Percentiles rank a stretch among this genome's conserved stretches.
These are phyloP conservation scores for Syncephalastrum racemosum DNA, from an alignment of 371 early-diverging fungal species.

Conservation along the genomic window DNA sequence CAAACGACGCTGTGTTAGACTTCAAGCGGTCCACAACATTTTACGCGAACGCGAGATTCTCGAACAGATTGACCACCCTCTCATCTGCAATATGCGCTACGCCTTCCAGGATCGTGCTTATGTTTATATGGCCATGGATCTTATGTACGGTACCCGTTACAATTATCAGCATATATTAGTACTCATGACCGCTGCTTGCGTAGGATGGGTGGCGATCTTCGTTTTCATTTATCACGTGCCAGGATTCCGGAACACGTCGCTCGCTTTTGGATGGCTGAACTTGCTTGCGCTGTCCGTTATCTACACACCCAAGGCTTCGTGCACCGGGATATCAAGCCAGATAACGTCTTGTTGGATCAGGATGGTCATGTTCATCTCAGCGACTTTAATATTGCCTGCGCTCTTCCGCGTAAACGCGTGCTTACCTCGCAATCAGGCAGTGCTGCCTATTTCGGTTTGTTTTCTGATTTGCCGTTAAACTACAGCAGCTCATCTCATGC, in stretches of 20 bases:
- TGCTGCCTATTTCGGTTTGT: constrained; percentile 67
- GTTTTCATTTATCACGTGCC: constrained; percentile 67
- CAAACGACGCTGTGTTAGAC: constrained; percentile 67
- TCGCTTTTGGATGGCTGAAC: constrained; percentile 71
- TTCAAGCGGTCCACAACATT: constrained; percentile 67
- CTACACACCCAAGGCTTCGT: constrained; percentile 71
- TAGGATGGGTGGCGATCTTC: constrained; percentile 77
- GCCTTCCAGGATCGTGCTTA: constrained; percentile 77
- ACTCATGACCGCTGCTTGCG: constrained; percentile 6
- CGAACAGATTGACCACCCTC: constrained; percentile 69
- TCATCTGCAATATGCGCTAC: constrained; percentile 74
- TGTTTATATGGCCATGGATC: constrained; percentile 81
- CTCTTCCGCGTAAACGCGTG: constrained; percentile 31
- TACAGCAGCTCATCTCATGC: constrained; percentile 27
- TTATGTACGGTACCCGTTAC: constrained; percentile 50
- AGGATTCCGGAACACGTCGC: constrained; percentile 62
- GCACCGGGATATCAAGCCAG: constrained; percentile 79
- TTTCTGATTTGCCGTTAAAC: constrained; percentile 50
- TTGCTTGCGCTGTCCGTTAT: constrained; percentile 66
- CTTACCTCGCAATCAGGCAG: constrained; percentile 71
- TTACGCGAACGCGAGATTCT: constrained; percentile 74
- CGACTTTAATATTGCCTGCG: constrained; percentile 74
- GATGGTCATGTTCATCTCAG: constrained; percentile 68
- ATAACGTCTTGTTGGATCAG: constrained; percentile 73
- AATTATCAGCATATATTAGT: not conserved